phyloP scores from a whole-genome alignment of 2,329 filamentous ascomycete genomes.

The Dactylellina drechsleri region DNA sequence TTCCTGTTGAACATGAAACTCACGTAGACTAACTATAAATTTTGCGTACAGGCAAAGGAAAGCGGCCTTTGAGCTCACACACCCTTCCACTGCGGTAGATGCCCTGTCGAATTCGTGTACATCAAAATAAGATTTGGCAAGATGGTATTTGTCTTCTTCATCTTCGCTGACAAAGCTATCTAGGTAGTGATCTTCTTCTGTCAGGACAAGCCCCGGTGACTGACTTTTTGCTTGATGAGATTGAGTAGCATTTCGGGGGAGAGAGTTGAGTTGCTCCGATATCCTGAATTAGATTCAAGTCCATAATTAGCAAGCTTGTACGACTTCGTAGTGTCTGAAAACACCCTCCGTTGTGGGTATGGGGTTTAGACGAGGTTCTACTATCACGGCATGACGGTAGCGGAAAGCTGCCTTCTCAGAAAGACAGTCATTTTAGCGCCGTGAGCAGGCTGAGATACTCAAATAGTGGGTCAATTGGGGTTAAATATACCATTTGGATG shows the following conservation, averaged over 20 bases:
- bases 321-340: not conserved
- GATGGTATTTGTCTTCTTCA: conserved; percentile 70
- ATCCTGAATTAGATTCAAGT: conserved; percentile 21
- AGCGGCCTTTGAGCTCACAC: conserved; percentile 72
- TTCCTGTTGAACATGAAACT: not conserved
- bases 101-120: conserved; percentile 95
- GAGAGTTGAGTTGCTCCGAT: conserved; percentile 46
- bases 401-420: not conserved
- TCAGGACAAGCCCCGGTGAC: conserved; percentile 74
- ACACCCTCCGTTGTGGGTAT: no score
- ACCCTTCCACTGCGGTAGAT: conserved; percentile 71
- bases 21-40: conserved; percentile 68
- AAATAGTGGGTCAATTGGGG: no score
- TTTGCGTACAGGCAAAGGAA: conserved; percentile 94
- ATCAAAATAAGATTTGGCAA: conserved; percentile 94
- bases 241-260: conserved; percentile 64
- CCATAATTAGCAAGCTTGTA: conserved; percentile 32
- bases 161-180: conserved; percentile 43
- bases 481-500: conserved; percentile 84
- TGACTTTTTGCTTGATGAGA: conserved; percentile 75
- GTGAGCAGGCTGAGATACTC: not conserved
- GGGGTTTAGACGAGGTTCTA: no score
- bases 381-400: no score
- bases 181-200: conserved; percentile 17
- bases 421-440: not conserved